Base-by-base conservation (phyloP, 768 basidiomycete species). In the Asterophora parasitica region DNA sequence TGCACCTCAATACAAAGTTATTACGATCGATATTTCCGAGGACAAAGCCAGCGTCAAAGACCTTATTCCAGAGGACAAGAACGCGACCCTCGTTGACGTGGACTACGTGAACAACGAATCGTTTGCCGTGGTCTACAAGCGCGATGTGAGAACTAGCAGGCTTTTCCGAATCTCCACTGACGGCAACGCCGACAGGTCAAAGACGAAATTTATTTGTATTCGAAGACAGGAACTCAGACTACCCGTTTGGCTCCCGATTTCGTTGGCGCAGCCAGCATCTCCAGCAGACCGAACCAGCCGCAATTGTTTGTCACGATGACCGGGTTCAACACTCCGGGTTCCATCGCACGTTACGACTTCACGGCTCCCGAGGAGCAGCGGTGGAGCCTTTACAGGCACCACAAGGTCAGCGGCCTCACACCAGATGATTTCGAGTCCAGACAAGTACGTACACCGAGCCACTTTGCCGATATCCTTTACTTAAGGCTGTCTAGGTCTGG, bases 161-260 rank as follows among this genome's bases (percentile, higher is more conserved):
- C 6, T 23, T 23, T 23, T 35, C 16, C 40, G 33, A 42, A 31
- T 42, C 33, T 9, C 16, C 9, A 33, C 37, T 58, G 17, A 46
- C 50, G 47, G 20, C 32, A 15, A 32, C n/a, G 13, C 30, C 13
- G 35, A 30, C 43, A 84, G 85, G 85, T 91, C 58, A 84, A 82
- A 50, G 87, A 91, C 57, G 85, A 89, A 63, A 72, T 92, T 27
- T 87, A 88, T 63, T 61, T 92, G 35, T 82, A 87, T 65, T 68
- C 77, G 30, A 67, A 74, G 39, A 61, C 64, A 4, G 88, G 89
- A 20, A 55, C 69, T 52, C 72, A 67, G 41, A 52, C 85, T 42
- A 61, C 64, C 15, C 83, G 81, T 12, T 63, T 92, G 17, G 83
- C 76, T 4, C 65, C 75, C 11, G 79, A 84, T 43, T 82, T 84